These are phyloP conservation scores for Sclerotinia sclerotiorum DNA, from an alignment of 2,329 filamentous ascomycete genomes.

Conservation along the genomic window DNA sequence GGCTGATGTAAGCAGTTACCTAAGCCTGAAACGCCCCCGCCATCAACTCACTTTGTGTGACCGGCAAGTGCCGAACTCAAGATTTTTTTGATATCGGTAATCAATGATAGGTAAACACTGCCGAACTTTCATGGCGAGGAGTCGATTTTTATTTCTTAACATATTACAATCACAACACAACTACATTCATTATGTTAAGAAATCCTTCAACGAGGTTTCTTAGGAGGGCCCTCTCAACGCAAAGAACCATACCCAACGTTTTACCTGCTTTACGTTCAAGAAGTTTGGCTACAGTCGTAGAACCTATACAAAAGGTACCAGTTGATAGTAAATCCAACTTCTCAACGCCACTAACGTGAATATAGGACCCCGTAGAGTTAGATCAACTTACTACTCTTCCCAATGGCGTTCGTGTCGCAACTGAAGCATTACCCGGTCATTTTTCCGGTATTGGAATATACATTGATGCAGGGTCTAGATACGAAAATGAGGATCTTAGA, in stretches of 20 bases:
- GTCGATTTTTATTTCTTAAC: not conserved
- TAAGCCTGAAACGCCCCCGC: not conserved
- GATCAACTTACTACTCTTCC: conserved; percentile 84
- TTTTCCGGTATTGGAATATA: conserved; percentile 96
- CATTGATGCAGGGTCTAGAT: conserved; percentile 90
- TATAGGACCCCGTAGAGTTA: conserved; percentile 78
- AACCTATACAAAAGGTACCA: conserved; percentile 40
- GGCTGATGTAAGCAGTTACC: no score
- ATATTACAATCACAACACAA: not conserved
- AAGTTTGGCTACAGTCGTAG: conserved; percentile 38
- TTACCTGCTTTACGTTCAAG: conserved; percentile 36
- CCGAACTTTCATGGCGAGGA: conserved; percentile 2
- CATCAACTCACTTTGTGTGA: not conserved
- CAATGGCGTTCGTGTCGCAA: conserved; percentile 92
- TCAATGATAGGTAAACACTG: not conserved
- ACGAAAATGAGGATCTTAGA: conserved; percentile 80
- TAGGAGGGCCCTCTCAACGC: conserved; percentile 29
- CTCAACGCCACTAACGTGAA: conserved; percentile 27
- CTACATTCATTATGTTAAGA: conserved; percentile 37
- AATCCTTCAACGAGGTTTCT: conserved; percentile 35
- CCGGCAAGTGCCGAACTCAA: conserved; percentile 12
- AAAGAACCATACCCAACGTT: conserved; percentile 26
- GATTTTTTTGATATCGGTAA: conserved; percentile 1
- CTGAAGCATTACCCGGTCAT: conserved; percentile 88
- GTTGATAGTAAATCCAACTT: not conserved